Base-by-base conservation (phyloP, 768 basidiomycete species). In the Hemileccinum impolitum region DNA sequence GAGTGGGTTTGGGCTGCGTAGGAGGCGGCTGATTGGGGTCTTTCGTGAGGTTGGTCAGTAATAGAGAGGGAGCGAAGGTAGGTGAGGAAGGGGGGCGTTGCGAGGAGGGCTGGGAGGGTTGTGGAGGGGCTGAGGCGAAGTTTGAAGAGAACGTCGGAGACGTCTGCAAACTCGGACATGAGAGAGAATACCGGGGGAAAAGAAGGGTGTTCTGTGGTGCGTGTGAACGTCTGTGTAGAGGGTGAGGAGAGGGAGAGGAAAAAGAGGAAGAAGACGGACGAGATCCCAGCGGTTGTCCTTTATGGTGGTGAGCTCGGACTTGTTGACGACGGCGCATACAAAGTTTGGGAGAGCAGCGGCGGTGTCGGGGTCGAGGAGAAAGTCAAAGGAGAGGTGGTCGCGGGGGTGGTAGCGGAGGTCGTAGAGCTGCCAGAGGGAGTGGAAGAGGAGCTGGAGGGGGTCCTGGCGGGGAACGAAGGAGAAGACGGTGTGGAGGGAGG, bases 31-130 rank as follows among this genome's bases (percentile, higher is more conserved):
- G 70, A 64, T 1, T 60, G 51, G 1, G 94, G 94, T 47, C 87
- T 82, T 19, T 76, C 74, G 45, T 83, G 74, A 8, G 93, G 90
- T 61, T 92, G 89, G 72, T 96, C 94, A 21, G 93, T 91, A 46
- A 91, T 87, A 40, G 91, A 83, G 56, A 95, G 78, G 32, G 87
- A 92, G 57, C 88, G 87, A 76, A 96, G 90, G 72, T 89, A 85
- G 34, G 82, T 78, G 40, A 79, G 75, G 40, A 84, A 74, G 43
- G 77, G 77, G 25, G 87, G 80, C 55, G 87, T 75, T 43, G 78
- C 73, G 45, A 95, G 72, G n/a, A 78, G 67, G 23, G 78, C 70
- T 45, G 76, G 54, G 25, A 95, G 69, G 53, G 72, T 78, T 30
- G 72, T 70, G 64, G 70, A 70, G 49, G 75, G 69, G 26, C 53